A percentile compares a stretch with the other conserved stretches of the same genome.
phyloP scores from a whole-genome alignment of 2,329 filamentous ascomycete species.

The Westerdykella ornata region DNA sequence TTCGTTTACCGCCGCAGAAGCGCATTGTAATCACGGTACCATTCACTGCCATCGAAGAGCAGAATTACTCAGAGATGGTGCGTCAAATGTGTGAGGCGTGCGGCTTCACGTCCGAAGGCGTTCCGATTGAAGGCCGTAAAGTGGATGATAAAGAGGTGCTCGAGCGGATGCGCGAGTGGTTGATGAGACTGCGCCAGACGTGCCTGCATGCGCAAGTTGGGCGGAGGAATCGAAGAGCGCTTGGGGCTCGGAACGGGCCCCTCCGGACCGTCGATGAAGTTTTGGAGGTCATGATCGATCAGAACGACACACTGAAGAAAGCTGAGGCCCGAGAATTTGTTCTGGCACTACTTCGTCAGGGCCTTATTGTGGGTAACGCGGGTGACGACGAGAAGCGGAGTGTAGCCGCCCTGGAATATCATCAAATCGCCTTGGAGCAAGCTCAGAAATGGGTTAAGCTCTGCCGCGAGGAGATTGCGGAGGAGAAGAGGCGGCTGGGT shows the following conservation, averaged over 20 bases:
- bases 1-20: conserved; percentile 73
- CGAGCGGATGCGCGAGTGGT: conserved; percentile 71
- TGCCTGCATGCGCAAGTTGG: conserved; percentile 82
- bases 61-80: conserved; percentile 75
- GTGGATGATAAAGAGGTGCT: conserved; percentile 51
- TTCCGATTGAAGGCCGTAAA: conserved; percentile 60
- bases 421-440: conserved; percentile 48
- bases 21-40: conserved; percentile 83
- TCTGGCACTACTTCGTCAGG: conserved; percentile 57
- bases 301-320: conserved; percentile 62
- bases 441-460: conserved; percentile 52
- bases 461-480: conserved; percentile 55
- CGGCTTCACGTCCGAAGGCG: conserved; percentile 58
- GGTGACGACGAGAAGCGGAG: conserved; percentile 49
- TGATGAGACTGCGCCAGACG: conserved; percentile 71
- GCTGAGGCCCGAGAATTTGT: conserved; percentile 63
- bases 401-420: conserved; percentile 62
- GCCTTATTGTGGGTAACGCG: conserved; percentile 73
- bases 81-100: conserved; percentile 66
- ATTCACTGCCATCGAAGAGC: conserved; percentile 84
- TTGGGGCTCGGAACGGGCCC: conserved; percentile 57
- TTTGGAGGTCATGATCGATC: conserved; percentile 83
- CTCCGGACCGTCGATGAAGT: conserved; percentile 81
- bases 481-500: conserved; percentile 42
- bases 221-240: conserved; percentile 55